Evolutionary conservation across 257 asterid genomes (phyloP), one percentile per base, ranked within the genome.

Genomic region (Solanum piurae): DNA sequence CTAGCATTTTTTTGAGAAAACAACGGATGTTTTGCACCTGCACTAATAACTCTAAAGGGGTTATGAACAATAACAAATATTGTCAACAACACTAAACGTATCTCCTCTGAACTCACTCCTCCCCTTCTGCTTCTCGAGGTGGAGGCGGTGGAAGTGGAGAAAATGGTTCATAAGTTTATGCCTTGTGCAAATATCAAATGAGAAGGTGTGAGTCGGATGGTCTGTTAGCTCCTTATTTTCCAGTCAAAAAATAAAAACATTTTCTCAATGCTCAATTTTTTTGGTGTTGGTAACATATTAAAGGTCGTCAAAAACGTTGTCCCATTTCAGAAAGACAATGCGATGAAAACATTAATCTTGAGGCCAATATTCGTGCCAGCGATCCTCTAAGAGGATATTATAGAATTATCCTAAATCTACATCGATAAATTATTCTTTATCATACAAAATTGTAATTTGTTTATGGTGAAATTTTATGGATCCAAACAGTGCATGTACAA

Each of bases 121-220:
- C 9, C 62, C 62, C 62, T 52, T 52, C 9, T 52, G 9, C 62
- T 16, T 52, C 62, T 52, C 62, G 23, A 16, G 23, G 62, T 14
- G 62, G 23, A 52, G 62, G 62, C 9, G 7, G 84, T n/a, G 62
- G n/a, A n/a, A 23, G 69, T 0, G 60, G 87, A 11, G 25, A 44
- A 34, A 69, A 38, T 62, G 85, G 83, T 7, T 10, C 87, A 9
- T 84, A 84, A 36, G 93, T 95, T 1, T 92, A 94, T 87, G 95
- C 97, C 4, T 93, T 92, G 18, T 90, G 95, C 93, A 93, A 91
- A 76, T 88, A 91, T 83, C 95, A 89, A 31, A 92, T 96, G 4
- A 83, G 93, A 25, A 90, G 68, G 80, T 92, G 93, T 52, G 29
- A 71, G 9, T 83, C 89, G 7, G 85, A 13, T 85, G 77, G 90